Evolutionary conservation across 805 yeast genomes (phyloP).

Genomic region (Blastobotrys chiropterorum): DNA sequence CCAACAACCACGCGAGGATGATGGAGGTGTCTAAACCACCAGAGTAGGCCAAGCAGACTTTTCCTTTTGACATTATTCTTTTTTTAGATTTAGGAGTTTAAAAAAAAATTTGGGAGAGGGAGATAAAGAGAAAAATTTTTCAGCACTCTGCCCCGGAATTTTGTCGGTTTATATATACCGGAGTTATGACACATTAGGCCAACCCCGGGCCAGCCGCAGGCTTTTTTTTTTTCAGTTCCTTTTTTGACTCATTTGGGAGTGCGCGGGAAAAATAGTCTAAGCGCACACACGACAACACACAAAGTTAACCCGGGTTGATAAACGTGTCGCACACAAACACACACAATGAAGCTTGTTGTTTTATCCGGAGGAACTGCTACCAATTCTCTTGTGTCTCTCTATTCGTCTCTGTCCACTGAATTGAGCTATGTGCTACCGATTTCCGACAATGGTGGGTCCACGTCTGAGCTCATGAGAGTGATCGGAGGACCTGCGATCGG

Average conservation of each 20-base stretch:
- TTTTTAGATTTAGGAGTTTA: neutral
- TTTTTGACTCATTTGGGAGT: neutral
- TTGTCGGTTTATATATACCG: neutral
- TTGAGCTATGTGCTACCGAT: constrained; percentile 73
- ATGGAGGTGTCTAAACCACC: constrained; percentile 99
- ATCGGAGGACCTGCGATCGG: constrained; percentile 96
- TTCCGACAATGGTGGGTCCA: constrained; percentile 92
- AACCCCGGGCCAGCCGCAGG: too few species aligned
- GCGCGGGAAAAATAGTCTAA: too few species aligned
- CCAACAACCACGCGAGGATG: constrained; percentile 96
- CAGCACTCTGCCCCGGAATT: neutral
- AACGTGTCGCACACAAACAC: too few species aligned
- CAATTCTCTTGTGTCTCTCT: constrained; percentile 61
- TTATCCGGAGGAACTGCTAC: constrained; percentile 54
- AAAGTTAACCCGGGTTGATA: too few species aligned
- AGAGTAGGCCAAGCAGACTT: constrained; percentile 98
- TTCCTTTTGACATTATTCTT: constrained; percentile 81
- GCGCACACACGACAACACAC: too few species aligned
- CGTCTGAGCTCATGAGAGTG: constrained; percentile 78
- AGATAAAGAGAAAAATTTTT: neutral
- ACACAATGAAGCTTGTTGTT: constrained; percentile 23
- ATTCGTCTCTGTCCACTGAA: constrained; percentile 37
- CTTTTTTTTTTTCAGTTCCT: too few species aligned
- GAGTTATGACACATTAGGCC: neutral
- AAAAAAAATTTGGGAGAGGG: neutral